Evolutionary conservation across 2,329 filamentous ascomycete species (phyloP).

Genomic region (Aspergillus japonicus): DNA sequence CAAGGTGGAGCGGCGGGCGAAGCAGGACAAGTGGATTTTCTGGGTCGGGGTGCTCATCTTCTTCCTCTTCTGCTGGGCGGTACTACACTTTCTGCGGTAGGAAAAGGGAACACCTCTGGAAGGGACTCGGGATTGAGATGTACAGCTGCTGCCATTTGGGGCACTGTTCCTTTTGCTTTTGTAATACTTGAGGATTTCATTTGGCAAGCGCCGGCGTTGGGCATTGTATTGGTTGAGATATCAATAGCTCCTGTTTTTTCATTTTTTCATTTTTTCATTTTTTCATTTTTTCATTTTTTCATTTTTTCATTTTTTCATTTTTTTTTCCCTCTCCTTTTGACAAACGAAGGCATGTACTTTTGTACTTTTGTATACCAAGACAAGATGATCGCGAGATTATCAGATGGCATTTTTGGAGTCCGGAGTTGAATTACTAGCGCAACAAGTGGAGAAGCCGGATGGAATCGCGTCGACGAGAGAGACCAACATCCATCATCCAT

Average conservation of each 20-base stretch:
- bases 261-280: too few relatives aligned
- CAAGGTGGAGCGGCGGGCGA: slow-evolving; percentile 88
- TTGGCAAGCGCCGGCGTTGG: slow-evolving; percentile 33
- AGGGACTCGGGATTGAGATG: neutral
- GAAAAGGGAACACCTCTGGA: slow-evolving; percentile 24
- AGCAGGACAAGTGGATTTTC: slow-evolving; percentile 98
- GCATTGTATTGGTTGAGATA: slow-evolving; percentile 10
- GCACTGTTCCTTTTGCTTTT: slow-evolving; percentile 14
- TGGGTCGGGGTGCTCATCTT: slow-evolving; percentile 82
- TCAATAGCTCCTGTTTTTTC: neutral
- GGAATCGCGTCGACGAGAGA: neutral
- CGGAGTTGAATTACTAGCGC: neutral
- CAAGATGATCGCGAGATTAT: neutral
- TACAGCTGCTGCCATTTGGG: neutral
- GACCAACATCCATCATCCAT: neutral
- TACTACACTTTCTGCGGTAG: slow-evolving; percentile 78
- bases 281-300: too few relatives aligned
- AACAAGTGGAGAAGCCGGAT: neutral
- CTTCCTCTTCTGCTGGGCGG: slow-evolving; percentile 87
- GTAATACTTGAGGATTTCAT: slow-evolving; percentile 9
- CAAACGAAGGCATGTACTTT: too few relatives aligned
- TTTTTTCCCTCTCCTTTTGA: too few relatives aligned
- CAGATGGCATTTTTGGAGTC: neutral
- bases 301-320: too few relatives aligned
- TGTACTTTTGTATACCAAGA: neutral